Evolutionary conservation across 2,329 filamentous ascomycete genomes (phyloP), one percentile per base, ranked within the genome.

Genomic region (Xylaria hypoxylon): DNA sequence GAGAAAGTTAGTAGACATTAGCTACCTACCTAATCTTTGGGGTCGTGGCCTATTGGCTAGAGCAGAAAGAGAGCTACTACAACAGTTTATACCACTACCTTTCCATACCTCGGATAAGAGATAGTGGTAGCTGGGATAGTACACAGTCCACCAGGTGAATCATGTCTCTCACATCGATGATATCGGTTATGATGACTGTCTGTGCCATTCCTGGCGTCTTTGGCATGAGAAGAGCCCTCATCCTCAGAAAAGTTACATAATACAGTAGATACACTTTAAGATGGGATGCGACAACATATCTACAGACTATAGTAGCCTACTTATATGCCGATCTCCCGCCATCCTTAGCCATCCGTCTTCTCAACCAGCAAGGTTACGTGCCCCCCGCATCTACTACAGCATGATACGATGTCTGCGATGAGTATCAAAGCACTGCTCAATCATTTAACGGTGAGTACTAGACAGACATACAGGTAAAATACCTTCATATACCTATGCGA

Each of bases 301-400:
- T n/a, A n/a, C n/a, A n/a, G n/a, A n/a, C 3, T 47, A 59, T 64
- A 67, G 33, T 19, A 58, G 24, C 7, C 13, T 57, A 38, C 35
- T 59, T 62, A 47, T 68, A 61, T 68, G 61, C 22, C 60, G 65
- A 64, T 68, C 65, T 68, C 65, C 65, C 65, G 65, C 56, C 42
- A 48, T 33, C 53, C 24, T 35, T 42, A 22, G 64, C 33, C 31
- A 45, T 26, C 42, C 10, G 19, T 44, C 33, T 50, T 62, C 50
- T 38, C 33, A 19, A 50, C 7, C 38, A 48, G 56, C 62, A 55
- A 50, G 50, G 57, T 56, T 53, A 44, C 22, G 33, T n/a, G 26
- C 31, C 61, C 57, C 51, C 51, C 58, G 45, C 63, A 52, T 35
- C 35, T 22, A 19, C 51, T 28, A 61, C 17, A 33, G 28, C 5